A percentile compares a stretch with the other conserved stretches of the same genome.
Evolutionary conservation across 306 rosid genomes (phyloP).

Genomic region (Quercus berberidifolia): DNA sequence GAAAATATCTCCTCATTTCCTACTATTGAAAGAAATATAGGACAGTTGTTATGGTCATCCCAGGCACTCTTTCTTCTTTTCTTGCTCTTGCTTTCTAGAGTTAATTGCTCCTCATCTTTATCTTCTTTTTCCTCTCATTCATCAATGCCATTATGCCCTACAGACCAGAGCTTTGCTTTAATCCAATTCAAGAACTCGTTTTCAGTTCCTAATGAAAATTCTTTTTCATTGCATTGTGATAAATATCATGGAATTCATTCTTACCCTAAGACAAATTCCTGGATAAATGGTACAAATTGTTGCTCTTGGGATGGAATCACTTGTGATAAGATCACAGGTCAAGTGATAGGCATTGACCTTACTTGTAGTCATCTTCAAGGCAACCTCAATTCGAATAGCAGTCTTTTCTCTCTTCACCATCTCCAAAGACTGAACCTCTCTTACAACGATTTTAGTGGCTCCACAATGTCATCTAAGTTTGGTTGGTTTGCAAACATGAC

Average conservation of each 20-base stretch:
- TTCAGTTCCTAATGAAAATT: not conserved
- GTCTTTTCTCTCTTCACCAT: too few species aligned
- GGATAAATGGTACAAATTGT: not conserved
- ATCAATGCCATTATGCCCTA: not conserved
- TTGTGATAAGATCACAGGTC: conserved; percentile 9
- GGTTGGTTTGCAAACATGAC: not conserved
- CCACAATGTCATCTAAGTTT: too few species aligned
- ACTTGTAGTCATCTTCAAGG: not conserved
- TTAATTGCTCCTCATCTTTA: too few species aligned
- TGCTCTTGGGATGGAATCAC: conserved; percentile 19
- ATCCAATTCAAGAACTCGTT: conserved; percentile 15
- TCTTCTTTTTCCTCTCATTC: not conserved
- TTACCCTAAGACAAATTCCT: not conserved
- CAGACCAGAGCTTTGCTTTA: conserved; percentile 5
- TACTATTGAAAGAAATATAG: too few species aligned
- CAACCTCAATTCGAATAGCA: not conserved
- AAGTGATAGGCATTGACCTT: conserved; percentile 10
- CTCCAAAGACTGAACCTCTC: not conserved
- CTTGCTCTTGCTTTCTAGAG: too few species aligned
- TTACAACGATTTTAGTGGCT: too few species aligned
- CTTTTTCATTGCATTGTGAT: not conserved
- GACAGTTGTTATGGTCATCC: too few species aligned
- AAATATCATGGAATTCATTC: not conserved
- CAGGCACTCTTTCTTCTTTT: too few species aligned
- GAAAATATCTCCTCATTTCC: too few species aligned